Evolutionary conservation across 108 stramenopile species (phyloP), one percentile per base, ranked within the genome.

Genomic region (Cyclotella atomus): DNA sequence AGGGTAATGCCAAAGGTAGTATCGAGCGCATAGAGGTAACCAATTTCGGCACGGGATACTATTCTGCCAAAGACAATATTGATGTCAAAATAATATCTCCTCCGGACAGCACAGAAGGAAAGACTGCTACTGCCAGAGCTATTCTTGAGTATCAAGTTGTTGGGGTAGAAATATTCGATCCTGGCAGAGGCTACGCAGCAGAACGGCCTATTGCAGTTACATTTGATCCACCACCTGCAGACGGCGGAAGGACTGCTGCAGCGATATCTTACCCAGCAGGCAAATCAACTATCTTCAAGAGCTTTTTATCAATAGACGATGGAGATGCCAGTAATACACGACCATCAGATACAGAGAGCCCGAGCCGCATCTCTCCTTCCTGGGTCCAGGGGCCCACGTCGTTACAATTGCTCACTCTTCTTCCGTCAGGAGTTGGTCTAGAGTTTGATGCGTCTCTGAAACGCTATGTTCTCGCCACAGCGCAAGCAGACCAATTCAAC

Each of bases 151-250:
- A 89, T 41, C 69, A 85, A 59, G 87, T 95, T 23, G 65, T 68
- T 7, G 73, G 76, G n/a, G 86, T 95, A 43, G 83, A 88, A 20
- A 75, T 95, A 28, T 65, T 79, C 30, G 71, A 89, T 61, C 70
- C 68, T n/a, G 94, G 94, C 35, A 79, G 77, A 20, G 94, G 94
- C n/a, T 95, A 95, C 68, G 88, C 89, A 5, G 85, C 87, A 1
- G 91, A 92, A 70, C 86, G 87, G 35, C 85, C 87, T 23, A 82
- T 92, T 12, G 67, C 92, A 0, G 68, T 81, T 35, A 87, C n/a
- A n/a, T n/a, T 95, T 9, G 90, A 92, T 8, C 87, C 89, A 23
- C 87, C 89, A 23, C 91, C 94, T 35, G 88, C 88, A 12, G 76
- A 81, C 27, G 62, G 79, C 16, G 38, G 34, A 41, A 70, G 70